Evolutionary conservation across 2,329 filamentous ascomycete genomes (phyloP).

Genomic region (Ophiostoma australiae): DNA sequence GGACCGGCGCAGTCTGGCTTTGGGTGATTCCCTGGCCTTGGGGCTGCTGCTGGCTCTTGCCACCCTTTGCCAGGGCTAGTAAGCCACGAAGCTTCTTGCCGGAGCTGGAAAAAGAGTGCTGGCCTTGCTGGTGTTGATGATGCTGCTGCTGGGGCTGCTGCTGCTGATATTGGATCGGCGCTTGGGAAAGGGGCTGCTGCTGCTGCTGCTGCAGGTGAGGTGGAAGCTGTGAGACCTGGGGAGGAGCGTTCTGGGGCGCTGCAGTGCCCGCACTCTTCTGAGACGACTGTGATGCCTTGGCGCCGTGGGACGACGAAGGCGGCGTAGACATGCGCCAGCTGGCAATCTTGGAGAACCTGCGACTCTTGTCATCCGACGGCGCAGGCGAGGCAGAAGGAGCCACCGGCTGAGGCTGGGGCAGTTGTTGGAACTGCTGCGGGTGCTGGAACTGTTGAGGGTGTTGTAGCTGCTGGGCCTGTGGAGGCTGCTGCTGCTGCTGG

Average conservation of each 20-base stretch:
- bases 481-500: background rate
- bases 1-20: background rate
- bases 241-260: background rate
- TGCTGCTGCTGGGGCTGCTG: constrained; percentile 12
- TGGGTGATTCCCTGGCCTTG: background rate
- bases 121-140: constrained; percentile 11
- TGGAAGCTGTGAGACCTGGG: background rate
- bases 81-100: constrained; percentile 24
- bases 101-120: background rate
- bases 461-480: background rate
- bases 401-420: background rate
- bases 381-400: background rate
- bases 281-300: background rate
- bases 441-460: background rate
- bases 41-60: constrained; percentile 17
- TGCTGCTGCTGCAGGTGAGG: constrained; percentile 19
- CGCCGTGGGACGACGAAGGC: constrained; percentile 22
- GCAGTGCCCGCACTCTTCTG: background rate
- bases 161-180: constrained; percentile 1
- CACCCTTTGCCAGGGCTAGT: constrained; percentile 22
- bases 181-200: background rate
- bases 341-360: constrained; percentile 23
- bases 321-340: constrained; percentile 26
- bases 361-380: constrained; percentile 21
- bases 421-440: background rate